phyloP scores from a whole-genome alignment of 2,329 filamentous ascomycete genomes.

The Xylariaceae sp. region DNA sequence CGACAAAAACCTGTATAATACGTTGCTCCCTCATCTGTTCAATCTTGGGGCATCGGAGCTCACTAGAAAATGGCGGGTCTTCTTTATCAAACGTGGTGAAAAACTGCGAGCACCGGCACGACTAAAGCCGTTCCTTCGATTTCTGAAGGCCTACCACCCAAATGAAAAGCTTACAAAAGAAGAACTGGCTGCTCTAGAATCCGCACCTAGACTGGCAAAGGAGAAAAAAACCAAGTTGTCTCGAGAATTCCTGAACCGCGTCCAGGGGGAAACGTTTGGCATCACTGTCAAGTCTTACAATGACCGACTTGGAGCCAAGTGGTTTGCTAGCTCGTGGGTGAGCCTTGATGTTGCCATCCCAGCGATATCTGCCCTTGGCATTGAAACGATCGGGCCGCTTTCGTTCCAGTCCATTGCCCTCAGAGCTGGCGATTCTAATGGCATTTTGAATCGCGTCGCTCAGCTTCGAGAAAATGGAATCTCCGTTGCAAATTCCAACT shows the following conservation, averaged over 20 bases:
- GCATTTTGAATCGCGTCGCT: constrained; percentile 55
- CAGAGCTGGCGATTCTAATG: constrained; percentile 53
- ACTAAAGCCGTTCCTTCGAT: constrained; percentile 47
- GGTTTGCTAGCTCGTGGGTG: constrained; percentile 71
- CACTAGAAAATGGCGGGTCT: constrained; percentile 47
- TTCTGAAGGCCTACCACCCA: constrained; percentile 45
- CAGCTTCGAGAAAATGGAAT: constrained; percentile 62
- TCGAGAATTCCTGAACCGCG: constrained; percentile 37
- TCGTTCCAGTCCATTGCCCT: constrained; percentile 74
- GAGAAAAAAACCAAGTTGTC: constrained; percentile 24
- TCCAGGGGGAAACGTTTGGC: constrained; percentile 39
- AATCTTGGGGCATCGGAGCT: constrained; percentile 41
- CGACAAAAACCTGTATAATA: constrained; percentile 47
- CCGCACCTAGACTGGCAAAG: constrained; percentile 10
- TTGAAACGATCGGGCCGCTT: constrained; percentile 68
- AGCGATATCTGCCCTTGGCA: constrained; percentile 65
- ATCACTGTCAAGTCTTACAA: constrained; percentile 49
- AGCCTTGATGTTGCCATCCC: constrained; percentile 65
- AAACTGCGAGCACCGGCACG: constrained; percentile 37
- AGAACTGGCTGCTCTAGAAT: constrained; percentile 21
- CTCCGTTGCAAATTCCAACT: constrained; percentile 57
- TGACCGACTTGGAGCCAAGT: constrained; percentile 69
- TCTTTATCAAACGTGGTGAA: constrained; percentile 41
- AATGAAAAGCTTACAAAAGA: constrained; percentile 37
- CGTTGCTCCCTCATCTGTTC: constrained; percentile 49